phyloP scores from a whole-genome alignment of 257 asterid genomes.

The Ballota nigra region DNA sequence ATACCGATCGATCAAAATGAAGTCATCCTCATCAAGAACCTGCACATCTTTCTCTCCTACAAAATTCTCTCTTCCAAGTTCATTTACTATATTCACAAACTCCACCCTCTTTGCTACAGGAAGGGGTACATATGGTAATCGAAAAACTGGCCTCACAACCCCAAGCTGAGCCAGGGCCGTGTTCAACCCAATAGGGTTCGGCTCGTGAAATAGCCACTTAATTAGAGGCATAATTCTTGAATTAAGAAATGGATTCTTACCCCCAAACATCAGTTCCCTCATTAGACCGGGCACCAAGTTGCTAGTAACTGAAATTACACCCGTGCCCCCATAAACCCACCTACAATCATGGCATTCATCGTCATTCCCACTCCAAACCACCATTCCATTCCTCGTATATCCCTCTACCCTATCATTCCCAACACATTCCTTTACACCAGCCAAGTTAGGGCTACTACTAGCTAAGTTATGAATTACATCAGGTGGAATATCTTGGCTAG shows the following conservation, averaged over 20 bases:
- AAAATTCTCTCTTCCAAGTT: constrained; percentile 78
- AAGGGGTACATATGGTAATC: constrained; percentile 79
- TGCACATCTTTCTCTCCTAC: constrained; percentile 68
- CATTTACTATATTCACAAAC: constrained; percentile 66
- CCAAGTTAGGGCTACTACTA: constrained; percentile 56
- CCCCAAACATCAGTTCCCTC: constrained; percentile 69
- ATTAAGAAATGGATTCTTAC: constrained; percentile 53
- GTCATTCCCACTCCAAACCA: constrained; percentile 89
- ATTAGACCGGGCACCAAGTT: constrained; percentile 78
- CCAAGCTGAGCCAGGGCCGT: constrained; percentile 93
- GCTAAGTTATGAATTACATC: constrained; percentile 42
- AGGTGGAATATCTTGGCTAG: constrained; percentile 82
- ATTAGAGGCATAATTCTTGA: constrained; percentile 56
- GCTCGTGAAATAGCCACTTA: constrained; percentile 69
- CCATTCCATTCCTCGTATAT: constrained; percentile 54
- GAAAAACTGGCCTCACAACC: constrained; percentile 75
- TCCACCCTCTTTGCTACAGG: constrained; percentile 66
- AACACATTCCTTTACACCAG: constrained; percentile 82
- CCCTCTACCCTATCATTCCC: constrained; percentile 67
- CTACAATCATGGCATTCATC: constrained; percentile 83
- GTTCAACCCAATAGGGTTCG: constrained; percentile 75
- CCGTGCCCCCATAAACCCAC: constrained; percentile 70
- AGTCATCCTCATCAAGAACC: constrained; percentile 67
- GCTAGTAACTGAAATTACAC: constrained; percentile 81
- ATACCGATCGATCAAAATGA: constrained; percentile 67